Percentiles rank a stretch among this genome's conserved stretches.
Evolutionary conservation across 192 early-diverging fungal genomes (phyloP).

Genomic region (Entomortierella chlamydospora): DNA sequence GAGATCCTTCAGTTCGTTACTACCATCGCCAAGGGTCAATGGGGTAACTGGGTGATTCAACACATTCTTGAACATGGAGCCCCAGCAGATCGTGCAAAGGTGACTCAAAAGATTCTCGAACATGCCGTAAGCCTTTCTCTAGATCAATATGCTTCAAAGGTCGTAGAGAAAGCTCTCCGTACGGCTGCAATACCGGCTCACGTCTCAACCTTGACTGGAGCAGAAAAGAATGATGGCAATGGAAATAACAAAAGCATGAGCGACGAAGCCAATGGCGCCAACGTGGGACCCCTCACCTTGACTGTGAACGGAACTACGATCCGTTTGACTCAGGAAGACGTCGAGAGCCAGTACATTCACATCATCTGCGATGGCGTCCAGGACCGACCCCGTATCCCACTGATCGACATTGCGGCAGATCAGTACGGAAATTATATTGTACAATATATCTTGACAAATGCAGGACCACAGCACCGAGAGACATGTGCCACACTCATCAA

Average conservation of each 20-base stretch:
- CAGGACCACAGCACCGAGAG: conserved; percentile 68
- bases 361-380: conserved; percentile 38
- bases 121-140: conserved; percentile 67
- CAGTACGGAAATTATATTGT: conserved; percentile 87
- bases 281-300: conserved; percentile 5
- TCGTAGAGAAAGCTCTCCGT: conserved; percentile 76
- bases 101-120: conserved; percentile 59
- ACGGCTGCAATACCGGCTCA: conserved; percentile 30
- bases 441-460: conserved; percentile 74
- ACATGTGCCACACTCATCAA: conserved; percentile 68
- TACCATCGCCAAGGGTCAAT: conserved; percentile 78
- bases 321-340: conserved; percentile 35
- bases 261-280: no score
- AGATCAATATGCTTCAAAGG: conserved; percentile 83
- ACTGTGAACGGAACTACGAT: conserved; percentile 31
- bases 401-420: conserved; percentile 81
- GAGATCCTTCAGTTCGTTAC: conserved; percentile 72
- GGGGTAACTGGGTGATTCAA: conserved; percentile 89
- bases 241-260: no score
- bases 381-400: conserved; percentile 54
- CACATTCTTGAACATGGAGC: conserved; percentile 77
- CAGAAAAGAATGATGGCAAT: not conserved
- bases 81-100: conserved; percentile 60
- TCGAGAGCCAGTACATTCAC: conserved; percentile 45
- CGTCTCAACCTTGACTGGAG: not conserved